Evolutionary conservation across 441 rosid species (phyloP).

Genomic region (Pelargonium citronellum): DNA sequence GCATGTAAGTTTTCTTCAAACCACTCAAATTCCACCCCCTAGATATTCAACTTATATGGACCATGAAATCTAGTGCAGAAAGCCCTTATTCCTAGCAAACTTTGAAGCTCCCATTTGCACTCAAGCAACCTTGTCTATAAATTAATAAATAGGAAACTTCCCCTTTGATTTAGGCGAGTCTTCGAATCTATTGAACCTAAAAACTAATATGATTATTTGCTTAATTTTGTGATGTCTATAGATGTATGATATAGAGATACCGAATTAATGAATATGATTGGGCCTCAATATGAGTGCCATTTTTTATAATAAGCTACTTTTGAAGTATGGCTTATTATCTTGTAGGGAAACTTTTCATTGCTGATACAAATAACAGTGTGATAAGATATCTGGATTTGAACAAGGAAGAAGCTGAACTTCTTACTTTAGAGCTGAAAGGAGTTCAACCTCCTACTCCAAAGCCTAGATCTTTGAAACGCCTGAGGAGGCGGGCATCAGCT

Average conservation of each 20-base stretch:
- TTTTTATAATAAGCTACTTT: background rate
- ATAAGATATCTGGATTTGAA: constrained; percentile 69
- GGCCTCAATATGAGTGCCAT: background rate
- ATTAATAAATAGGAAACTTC: background rate
- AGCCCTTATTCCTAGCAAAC: background rate
- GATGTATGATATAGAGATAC: background rate
- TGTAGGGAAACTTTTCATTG: constrained; percentile 72
- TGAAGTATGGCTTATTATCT: constrained; percentile 17
- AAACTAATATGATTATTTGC: background rate
- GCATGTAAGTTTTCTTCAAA: constrained; percentile 1
- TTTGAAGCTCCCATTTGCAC: background rate
- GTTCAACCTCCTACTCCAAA: constrained; percentile 67
- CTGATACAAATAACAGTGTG: constrained; percentile 86
- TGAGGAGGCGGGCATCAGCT: constrained; percentile 62
- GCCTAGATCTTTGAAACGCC: constrained; percentile 62
- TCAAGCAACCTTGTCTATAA: background rate
- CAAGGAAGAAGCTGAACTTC: constrained; percentile 46
- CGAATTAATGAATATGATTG: background rate
- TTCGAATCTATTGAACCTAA: background rate
- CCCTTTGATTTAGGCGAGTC: background rate
- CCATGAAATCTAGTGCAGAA: background rate
- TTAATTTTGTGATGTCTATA: background rate
- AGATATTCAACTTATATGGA: background rate
- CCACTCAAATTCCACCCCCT: background rate
- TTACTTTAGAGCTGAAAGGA: constrained; percentile 78